Evolutionary conservation across 2,329 filamentous ascomycete genomes (phyloP), one percentile per base, ranked within the genome.

Genomic region (Aspergillus proliferans): DNA sequence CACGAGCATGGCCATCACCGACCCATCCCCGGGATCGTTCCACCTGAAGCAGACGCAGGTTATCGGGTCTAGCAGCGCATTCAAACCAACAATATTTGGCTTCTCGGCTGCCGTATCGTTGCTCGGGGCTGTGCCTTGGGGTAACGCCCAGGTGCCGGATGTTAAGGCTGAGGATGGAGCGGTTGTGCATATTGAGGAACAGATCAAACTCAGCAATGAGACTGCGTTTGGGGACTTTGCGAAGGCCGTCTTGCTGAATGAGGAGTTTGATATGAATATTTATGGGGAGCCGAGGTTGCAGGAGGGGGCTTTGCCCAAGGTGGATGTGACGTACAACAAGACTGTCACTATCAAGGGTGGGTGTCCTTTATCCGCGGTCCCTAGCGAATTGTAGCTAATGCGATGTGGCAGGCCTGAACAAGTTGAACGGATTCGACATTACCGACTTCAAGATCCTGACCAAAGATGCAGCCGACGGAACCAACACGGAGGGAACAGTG

Each of bases 291-390:
- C 80, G 0, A 68, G 68, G 1, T 55, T 84, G 49, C 76, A 80
- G 57, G 64, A 76, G 42, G 76, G 75, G 1, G 65, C 63, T 2
- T 64, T 84, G 41, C 78, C 76, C 0, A 71, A 67, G 40, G 76
- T 71, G 4, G 69, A 62, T 1, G 74, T 83, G 19, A 67, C 77
- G 38, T 84, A 81, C 60, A 74, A 83, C 62, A 76, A 82, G 58
- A 71, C 73, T 2, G 68, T 77, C n/a, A 72, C 69, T n/a, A 76
- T 82, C 71, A 80, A 77, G 59, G 79, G 80, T 81, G 58, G 21
- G 62, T 56, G 22, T 43, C 19, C 5, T 19, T 28, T 40, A 6
- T 9, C n/a, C 14, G 6, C 8, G 21, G 5, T 22, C 5, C 22
- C 22, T 22, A 22, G 22, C 22, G n/a, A 15, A 5, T 3, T 38